Evolutionary conservation across 1,139 yeast species (phyloP).

Genomic region (Kodamaea plutei): DNA sequence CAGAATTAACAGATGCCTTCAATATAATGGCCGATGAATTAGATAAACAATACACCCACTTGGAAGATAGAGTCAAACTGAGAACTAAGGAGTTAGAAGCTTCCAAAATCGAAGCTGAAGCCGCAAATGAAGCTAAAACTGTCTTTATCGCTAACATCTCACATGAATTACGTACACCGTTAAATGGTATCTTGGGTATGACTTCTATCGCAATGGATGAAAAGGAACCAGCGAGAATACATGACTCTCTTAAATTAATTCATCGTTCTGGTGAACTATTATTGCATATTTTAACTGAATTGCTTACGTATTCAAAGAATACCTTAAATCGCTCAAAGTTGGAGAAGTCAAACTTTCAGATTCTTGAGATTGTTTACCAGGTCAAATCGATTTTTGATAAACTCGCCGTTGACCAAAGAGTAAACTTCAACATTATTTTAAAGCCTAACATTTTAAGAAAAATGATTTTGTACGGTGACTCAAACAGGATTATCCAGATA

Average conservation of each 20-base stretch:
- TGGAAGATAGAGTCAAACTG: conserved; percentile 86
- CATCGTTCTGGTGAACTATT: conserved; percentile 85
- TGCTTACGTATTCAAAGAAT: conserved; percentile 84
- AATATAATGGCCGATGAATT: conserved; percentile 88
- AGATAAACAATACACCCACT: conserved; percentile 72
- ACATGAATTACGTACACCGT: conserved; percentile 90
- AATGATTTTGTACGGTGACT: conserved; percentile 75
- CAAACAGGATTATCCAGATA: conserved; percentile 81
- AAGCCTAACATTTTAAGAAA: conserved; percentile 59
- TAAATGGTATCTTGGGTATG: conserved; percentile 95
- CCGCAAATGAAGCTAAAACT: conserved; percentile 92
- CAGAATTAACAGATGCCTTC: conserved; percentile 83
- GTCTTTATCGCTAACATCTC: conserved; percentile 94
- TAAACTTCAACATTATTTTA: conserved; percentile 52
- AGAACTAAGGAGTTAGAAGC: conserved; percentile 87
- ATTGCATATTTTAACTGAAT: conserved; percentile 81
- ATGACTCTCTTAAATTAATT: conserved; percentile 66
- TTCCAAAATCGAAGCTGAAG: conserved; percentile 85
- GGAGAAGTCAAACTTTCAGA: conserved; percentile 73
- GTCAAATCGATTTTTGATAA: conserved; percentile 84
- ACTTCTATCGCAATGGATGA: conserved; percentile 92
- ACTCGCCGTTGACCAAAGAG: conserved; percentile 74
- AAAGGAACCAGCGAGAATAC: conserved; percentile 58
- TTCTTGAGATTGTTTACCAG: conserved; percentile 76
- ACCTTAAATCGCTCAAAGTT: conserved; percentile 83